Evolutionary conservation across 2,329 filamentous ascomycete genomes (phyloP), one percentile per base, ranked within the genome.

Genomic region (Verticillium tricorpus): DNA sequence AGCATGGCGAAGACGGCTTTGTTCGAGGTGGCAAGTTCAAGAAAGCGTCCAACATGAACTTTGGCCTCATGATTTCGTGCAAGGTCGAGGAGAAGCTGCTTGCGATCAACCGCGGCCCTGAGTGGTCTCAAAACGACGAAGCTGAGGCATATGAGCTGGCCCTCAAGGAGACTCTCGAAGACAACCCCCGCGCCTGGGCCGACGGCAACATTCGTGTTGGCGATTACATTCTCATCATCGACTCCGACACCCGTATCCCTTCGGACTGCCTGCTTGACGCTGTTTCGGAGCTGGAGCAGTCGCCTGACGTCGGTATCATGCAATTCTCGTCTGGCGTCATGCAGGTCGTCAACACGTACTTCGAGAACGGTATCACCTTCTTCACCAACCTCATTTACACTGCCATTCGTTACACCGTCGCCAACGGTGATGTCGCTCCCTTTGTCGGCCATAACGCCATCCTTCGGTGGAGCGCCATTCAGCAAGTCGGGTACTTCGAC

Each of bases 181-280:
- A 88, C 57, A 82, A 90, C 61, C 86, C 87, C 19, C 85, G 88
- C 32, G 89, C 89, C 32, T 91, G 89, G 89, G 91, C 91, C 19
- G 91, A 92, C 71, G 92, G 92, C 64, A 93, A 95, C 74, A 89
- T 96, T 67, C 90, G 92, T 59, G 80, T 96, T 25, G 92, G 92
- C 61, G 92, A 96, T 75, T 93, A 93, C 74, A 91, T 93, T 63
- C 78, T 91, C 35, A 78, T 93, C 63, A 90, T 92, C 70, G 89
- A 92, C 76, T 92, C 89, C 1, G 90, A 93, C 73, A 93, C 90
- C 34, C 89, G 89, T 74, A 89, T 92, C 2, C 91, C 91, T 1
- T 77, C 82, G 45, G 91, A 93, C 73, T 94, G 91, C 69, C 80
- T 94, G 63, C 80, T 93, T 6, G 90, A 93, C 69, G 89, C 89